Evolutionary conservation across 106 monocot species (phyloP), one percentile per base, ranked within the genome.

Genomic region (Allium cepa): DNA sequence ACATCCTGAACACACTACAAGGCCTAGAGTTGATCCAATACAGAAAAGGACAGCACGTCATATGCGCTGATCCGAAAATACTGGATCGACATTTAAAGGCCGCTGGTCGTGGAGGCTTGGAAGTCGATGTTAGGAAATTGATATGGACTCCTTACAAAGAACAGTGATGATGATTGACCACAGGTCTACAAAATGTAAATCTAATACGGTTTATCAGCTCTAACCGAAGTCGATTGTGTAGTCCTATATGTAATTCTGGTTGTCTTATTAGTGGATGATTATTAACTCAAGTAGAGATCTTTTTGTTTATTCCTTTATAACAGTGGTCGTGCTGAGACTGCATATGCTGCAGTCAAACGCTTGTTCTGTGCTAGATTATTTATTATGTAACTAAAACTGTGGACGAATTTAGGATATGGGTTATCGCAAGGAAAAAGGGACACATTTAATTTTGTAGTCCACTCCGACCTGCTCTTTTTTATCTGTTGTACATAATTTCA

Each of bases 41-140:
- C 73, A 81, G 79, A 76, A 86, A 86, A 68, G 85, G 85, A n/a
- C 76, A 76, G 70, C 81, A 86, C 28, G 85, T 75, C 17, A 79
- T 86, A 69, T 81, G 81, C 67, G 79, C 81, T 11, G 81, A 82
- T 62, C 81, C 85, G 3, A 86, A 86, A 66, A 79, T 86, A 17
- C 78, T 86, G 0, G 85, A 86, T 73, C 81, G 81, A n/a, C 85
- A 86, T 52, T 73, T 86, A 10, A 86, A 86, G 66, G 85, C 85
- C 22, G 78, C 79, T 7, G 85, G 85, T 1, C 81, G 81, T 46
- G 81, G 85, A 10, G 85, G 85, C 55, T 18, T 79, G 49, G 81
- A 86, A 18, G 85, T 86, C 27, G 85, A 81, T 51, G 85, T 86
- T 45, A 76, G 79, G 70, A 86, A 86, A 70, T 66, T 86, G 70